phyloP scores from a whole-genome alignment of 805 yeast species.

The Suhomyces xylopsoci region DNA sequence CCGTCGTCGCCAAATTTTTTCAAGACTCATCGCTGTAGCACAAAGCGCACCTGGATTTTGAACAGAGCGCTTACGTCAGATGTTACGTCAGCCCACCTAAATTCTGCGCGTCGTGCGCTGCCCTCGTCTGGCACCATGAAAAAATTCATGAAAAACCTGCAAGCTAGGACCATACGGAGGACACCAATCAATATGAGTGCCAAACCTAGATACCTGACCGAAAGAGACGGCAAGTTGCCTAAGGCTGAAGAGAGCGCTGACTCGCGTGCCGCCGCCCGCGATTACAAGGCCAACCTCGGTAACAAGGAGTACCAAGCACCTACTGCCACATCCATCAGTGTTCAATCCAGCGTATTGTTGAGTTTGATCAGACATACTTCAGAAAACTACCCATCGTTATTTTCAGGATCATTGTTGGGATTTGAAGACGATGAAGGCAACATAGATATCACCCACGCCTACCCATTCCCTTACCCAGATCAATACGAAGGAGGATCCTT shows the following conservation, averaged over 20 bases:
- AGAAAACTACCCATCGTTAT: conserved; percentile 57
- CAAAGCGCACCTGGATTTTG: not conserved
- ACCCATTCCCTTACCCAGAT: conserved; percentile 66
- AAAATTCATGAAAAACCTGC: conserved; percentile 3
- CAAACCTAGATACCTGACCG: not conserved
- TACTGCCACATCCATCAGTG: conserved; percentile 38
- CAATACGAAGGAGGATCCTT: conserved; percentile 62
- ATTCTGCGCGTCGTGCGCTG: not conserved
- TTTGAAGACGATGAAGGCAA: conserved; percentile 55
- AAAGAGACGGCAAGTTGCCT: not conserved
- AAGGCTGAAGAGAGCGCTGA: not conserved
- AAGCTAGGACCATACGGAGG: not conserved
- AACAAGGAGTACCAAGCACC: conserved; percentile 30
- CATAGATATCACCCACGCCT: conserved; percentile 55
- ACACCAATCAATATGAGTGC: not conserved
- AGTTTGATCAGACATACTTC: conserved; percentile 67
- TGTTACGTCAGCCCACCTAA: not conserved
- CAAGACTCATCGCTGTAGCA: not conserved
- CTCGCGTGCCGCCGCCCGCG: not conserved
- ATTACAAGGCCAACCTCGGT: not conserved
- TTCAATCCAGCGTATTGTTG: conserved; percentile 52
- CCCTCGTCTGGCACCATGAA: not conserved
- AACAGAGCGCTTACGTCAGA: not conserved
- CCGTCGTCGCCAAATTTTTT: not conserved
- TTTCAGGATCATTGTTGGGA: conserved; percentile 74